Conservation (phyloP, 768 basidiomycete genomes). For the Cyclocybe aegerita region DNA sequence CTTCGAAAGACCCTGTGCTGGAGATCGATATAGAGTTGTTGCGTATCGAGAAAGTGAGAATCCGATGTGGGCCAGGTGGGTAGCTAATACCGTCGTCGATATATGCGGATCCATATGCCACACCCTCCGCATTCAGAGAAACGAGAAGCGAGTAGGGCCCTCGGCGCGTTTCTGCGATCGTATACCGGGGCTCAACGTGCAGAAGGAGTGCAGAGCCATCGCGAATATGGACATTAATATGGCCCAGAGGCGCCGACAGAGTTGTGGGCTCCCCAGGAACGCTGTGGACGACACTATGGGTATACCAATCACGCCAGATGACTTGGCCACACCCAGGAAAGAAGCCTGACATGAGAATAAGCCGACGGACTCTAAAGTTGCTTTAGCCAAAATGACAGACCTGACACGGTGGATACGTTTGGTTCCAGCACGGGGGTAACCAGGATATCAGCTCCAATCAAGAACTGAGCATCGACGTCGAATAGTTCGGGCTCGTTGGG, state of each 20-base stretch:
- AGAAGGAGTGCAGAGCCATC: constrained; percentile 65
- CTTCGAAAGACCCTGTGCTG: constrained; percentile 37
- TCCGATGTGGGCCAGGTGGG: constrained; percentile 55
- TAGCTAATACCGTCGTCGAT: constrained; percentile 69
- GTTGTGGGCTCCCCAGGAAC: constrained; percentile 41
- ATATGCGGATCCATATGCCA: constrained; percentile 60
- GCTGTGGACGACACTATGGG: constrained; percentile 52
- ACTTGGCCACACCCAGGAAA: constrained; percentile 49
- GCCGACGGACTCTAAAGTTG: not conserved
- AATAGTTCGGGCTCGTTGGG: constrained; percentile 67
- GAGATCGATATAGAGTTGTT: constrained; percentile 35
- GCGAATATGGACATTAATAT: constrained; percentile 79
- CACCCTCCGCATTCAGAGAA: constrained; percentile 44
- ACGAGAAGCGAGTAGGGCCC: constrained; percentile 65
- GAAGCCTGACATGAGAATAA: not conserved
- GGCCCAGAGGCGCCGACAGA: constrained; percentile 65
- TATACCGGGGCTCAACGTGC: constrained; percentile 64
- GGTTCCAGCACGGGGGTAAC: constrained; percentile 75
- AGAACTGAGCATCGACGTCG: constrained; percentile 64
- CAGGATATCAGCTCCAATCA: constrained; percentile 69
- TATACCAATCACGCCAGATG: constrained; percentile 76
- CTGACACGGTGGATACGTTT: constrained; percentile 66
- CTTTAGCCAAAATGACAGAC: constrained; percentile 29
- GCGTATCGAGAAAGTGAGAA: constrained; percentile 41
- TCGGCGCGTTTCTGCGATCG: constrained; percentile 61